Base-by-base conservation (phyloP, 225 moss, liverwort and hornwort genomes). In the Sphagnum contortum region DNA sequence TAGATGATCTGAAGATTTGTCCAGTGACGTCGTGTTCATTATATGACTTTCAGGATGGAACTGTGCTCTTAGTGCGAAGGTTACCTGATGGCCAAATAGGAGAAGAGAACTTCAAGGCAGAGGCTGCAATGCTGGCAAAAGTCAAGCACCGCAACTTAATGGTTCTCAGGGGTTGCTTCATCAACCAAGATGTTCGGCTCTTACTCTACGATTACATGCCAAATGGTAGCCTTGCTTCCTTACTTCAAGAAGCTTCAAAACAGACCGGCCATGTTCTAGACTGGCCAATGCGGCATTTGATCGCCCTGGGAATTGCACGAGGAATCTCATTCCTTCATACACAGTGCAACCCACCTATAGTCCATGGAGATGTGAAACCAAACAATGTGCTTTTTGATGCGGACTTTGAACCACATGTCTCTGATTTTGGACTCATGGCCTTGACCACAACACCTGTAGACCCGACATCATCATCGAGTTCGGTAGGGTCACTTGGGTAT, bases 231-330 rank as follows among this genome's bases (percentile, higher is more conserved):
- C 86, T 86, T 50, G 88, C 88, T 12, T 86, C 88, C 68, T 72
- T 88, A 59, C 72, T 91, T 56, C 91, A 88, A 69, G 91, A 91
- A 80, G 91, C 88, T 72, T 78, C 88, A 9, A 83, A 86, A 52
- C 84, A 91, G 60, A 88, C 86, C 48, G 88, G 91, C 48, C 88
- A 91, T 67, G 88, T 83, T 12, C 74, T 91, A 9, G 88, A 86
- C 64, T 91, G 91, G 91, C 91, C 91, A 4, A 86, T 91, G 91
- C 78, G 91, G 66, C 91, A 91, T 69, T 73, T 91, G 57, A 91
- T 91, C 69, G 86, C 91, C 8, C 71, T 86, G 4, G 88, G 91
- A 57, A 86, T 91, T 63, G 88, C 88, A 50, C 76, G 86, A 57
- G 88, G 91, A 44, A 76, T 91, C 12, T 83, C 86, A 9, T 88